Conservation (phyloP, 1,284 basidiomycete species). For the Ustilago vetiveriae region DNA sequence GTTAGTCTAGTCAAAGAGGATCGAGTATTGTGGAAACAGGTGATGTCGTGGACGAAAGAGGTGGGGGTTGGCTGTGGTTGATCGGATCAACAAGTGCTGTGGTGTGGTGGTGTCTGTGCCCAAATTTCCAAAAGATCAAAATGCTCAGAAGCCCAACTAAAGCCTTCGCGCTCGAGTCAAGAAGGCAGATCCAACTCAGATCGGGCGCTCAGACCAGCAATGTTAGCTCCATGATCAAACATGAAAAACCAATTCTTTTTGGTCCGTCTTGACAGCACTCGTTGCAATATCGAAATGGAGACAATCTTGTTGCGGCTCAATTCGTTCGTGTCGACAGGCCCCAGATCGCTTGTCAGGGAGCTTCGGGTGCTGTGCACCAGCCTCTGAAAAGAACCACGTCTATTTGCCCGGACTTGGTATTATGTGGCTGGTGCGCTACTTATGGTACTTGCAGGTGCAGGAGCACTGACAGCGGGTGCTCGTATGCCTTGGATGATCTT, state of each 20-base stretch:
- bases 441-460: constrained; percentile 1
- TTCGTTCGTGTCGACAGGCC: no score
- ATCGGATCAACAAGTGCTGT: background rate
- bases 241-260: no score
- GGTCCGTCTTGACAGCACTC: background rate
- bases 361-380: no score
- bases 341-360: no score
- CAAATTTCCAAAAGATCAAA: constrained; percentile 11
- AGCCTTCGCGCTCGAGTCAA: no score
- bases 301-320: no score
- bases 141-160: constrained; percentile 1
- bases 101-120: constrained; percentile 15
- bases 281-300: no score
- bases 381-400: no score
- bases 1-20: background rate
- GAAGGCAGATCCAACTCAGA: no score
- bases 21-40: background rate
- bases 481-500: constrained; percentile 46
- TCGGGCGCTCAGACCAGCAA: no score
- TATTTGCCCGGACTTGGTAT: background rate
- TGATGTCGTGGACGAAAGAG: constrained; percentile 4
- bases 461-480: constrained; percentile 9
- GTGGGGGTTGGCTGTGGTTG: background rate
- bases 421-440: background rate
- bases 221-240: constrained; percentile 3